These are phyloP conservation scores for Tolypocladium ophioglossoides DNA, from an alignment of 2,329 filamentous ascomycete species.

Conservation along the genomic window DNA sequence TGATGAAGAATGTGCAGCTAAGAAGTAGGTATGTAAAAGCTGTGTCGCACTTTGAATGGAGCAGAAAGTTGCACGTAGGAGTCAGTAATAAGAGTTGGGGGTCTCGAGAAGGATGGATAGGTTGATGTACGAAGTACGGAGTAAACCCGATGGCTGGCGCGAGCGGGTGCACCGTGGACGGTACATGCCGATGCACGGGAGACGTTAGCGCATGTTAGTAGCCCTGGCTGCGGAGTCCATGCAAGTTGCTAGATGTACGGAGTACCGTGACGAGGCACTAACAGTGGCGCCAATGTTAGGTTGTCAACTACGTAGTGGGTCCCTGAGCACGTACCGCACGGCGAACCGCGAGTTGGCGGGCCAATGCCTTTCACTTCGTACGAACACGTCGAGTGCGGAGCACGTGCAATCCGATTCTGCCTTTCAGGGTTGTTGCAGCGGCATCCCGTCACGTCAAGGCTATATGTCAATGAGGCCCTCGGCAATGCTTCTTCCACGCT, in stretches of 20 bases:
- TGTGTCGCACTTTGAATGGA: background rate
- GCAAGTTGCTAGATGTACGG: too few relatives aligned
- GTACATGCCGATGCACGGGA: background rate
- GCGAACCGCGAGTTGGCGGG: too few relatives aligned
- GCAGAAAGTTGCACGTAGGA: background rate
- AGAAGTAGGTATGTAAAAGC: background rate
- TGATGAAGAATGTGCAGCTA: background rate
- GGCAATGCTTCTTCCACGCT: background rate
- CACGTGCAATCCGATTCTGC: background rate
- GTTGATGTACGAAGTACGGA: too few relatives aligned
- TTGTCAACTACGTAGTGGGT: too few relatives aligned
- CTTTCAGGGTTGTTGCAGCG: too few relatives aligned
- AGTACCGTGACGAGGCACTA: too few relatives aligned
- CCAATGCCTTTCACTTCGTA: background rate
- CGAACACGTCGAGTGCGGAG: too few relatives aligned
- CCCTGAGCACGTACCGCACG: too few relatives aligned
- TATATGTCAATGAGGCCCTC: background rate
- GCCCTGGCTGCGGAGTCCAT: too few relatives aligned
- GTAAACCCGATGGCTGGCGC: background rate
- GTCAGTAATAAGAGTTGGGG: background rate
- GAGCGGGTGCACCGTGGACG: background rate
- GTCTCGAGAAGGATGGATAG: background rate
- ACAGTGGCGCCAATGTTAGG: too few relatives aligned
- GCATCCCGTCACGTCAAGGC: too few relatives aligned
- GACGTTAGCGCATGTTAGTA: background rate